These are phyloP conservation scores for Eucalyptus leucophloia DNA, from an alignment of 345 rosid genomes.

Conservation along the genomic window DNA sequence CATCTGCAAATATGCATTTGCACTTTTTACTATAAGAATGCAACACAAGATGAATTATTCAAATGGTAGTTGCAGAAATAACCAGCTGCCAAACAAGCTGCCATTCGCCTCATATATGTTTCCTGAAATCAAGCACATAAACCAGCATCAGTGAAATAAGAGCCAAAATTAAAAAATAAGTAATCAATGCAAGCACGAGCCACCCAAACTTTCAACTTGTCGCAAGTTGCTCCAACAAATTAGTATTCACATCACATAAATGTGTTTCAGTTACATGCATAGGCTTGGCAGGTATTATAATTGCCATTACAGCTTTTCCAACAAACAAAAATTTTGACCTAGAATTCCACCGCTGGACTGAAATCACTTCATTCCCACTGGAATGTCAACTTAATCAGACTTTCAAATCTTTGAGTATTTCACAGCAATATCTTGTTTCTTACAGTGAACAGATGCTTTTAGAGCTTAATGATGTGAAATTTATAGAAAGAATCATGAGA, in stretches of 20 bases:
- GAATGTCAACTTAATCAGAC: not conserved
- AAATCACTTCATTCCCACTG: not conserved
- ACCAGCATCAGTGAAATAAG: not conserved
- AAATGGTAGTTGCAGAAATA: not conserved
- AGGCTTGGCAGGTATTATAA: not conserved
- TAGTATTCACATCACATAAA: not conserved
- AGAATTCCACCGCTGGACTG: not conserved
- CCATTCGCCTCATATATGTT: conserved; percentile 59
- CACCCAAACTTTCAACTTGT: not conserved
- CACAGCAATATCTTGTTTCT: not conserved
- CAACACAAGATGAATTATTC: not conserved
- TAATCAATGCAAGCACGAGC: not conserved
- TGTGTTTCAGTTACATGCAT: not conserved
- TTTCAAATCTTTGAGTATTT: not conserved
- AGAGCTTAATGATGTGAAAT: not conserved
- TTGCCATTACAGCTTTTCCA: not conserved
- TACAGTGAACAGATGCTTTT: not conserved
- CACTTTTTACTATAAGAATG: not conserved
- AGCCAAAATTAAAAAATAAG: not conserved
- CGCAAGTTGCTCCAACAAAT: not conserved
- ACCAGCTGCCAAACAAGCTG: conserved; percentile 89
- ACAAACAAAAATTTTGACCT: not conserved
- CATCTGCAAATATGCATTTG: conserved; percentile 38
- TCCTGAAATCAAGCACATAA: conserved; percentile 35
- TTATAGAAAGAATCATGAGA: not conserved